Evolutionary conservation across 2,329 filamentous ascomycete genomes (phyloP).

Genomic region (Apiospora pterosperma): DNA sequence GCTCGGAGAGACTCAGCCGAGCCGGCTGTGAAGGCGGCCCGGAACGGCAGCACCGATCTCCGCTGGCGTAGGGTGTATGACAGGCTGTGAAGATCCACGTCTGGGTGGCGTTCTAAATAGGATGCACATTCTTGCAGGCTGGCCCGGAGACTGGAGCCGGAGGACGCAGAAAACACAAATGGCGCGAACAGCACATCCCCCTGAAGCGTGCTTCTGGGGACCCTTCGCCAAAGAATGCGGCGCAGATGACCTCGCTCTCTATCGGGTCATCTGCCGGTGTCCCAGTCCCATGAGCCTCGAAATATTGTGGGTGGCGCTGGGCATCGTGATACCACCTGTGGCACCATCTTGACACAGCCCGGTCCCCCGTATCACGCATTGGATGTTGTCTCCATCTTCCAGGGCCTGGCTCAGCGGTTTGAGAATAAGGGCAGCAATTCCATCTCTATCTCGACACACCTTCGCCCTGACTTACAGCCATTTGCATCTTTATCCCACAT

Average conservation of each 20-base stretch:
- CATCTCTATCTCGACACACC: slow-evolving; percentile 60
- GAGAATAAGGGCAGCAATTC: slow-evolving; percentile 45
- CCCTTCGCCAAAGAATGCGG: slow-evolving; percentile 33
- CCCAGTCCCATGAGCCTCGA: no score
- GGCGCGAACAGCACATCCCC: slow-evolving; percentile 7
- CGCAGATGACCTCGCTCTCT: slow-evolving; percentile 45
- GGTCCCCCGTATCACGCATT: slow-evolving; percentile 44
- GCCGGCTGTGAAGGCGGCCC: background rate
- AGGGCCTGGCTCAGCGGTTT: slow-evolving; percentile 50
- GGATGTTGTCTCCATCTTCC: slow-evolving; percentile 42
- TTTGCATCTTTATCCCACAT: background rate
- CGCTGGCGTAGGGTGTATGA: background rate
- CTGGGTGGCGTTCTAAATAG: background rate
- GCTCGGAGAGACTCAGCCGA: slow-evolving; percentile 1
- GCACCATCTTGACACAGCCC: slow-evolving; percentile 48
- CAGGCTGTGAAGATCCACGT: background rate
- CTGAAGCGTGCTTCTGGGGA: slow-evolving; percentile 10
- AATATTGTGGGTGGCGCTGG: slow-evolving; percentile 45
- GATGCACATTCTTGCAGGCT: no score
- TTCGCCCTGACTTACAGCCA: no score
- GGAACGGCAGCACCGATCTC: background rate
- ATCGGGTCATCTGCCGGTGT: slow-evolving; percentile 53
- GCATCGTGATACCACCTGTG: slow-evolving; percentile 51
- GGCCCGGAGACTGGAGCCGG: no score
- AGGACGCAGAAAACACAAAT: slow-evolving; percentile 7